These are phyloP conservation scores for Petrea volubilis DNA, from an alignment of 257 asterid genomes.

Conservation along the genomic window DNA sequence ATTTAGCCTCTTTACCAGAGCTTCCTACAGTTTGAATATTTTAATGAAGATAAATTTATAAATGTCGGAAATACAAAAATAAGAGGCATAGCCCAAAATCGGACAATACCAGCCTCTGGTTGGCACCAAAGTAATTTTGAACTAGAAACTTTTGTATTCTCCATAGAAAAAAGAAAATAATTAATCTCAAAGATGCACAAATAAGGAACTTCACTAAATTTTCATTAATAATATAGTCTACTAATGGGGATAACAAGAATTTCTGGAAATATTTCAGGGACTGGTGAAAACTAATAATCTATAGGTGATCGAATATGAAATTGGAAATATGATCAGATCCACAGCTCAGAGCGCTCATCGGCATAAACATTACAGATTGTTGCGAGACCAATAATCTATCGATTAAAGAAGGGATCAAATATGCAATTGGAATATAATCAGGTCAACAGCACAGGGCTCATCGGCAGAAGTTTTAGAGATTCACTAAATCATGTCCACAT, in stretches of 20 bases:
- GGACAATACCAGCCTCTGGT: conserved; percentile 7
- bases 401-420: not conserved
- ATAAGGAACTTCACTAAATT: not conserved
- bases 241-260: not conserved
- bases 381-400: conserved; percentile 2
- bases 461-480: not conserved
- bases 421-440: not conserved
- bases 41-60: conserved; percentile 15
- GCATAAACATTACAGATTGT: conserved; percentile 2
- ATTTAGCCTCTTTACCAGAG: conserved; percentile 71
- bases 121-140: conserved; percentile 8
- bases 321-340: not conserved
- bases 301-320: not conserved
- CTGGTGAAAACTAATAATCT: conserved; percentile 4
- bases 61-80: not conserved
- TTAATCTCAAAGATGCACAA: not conserved
- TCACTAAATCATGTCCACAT: not conserved
- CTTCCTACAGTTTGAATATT: conserved; percentile 57
- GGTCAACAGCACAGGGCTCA: not conserved
- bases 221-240: not conserved
- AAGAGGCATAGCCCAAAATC: conserved; percentile 6
- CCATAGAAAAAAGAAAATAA: conserved; percentile 1
- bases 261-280: not conserved
- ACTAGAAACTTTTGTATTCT: not conserved
- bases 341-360: not conserved